These are phyloP conservation scores for Hericium coralloides DNA, from an alignment of 768 basidiomycete genomes.

Conservation along the genomic window DNA sequence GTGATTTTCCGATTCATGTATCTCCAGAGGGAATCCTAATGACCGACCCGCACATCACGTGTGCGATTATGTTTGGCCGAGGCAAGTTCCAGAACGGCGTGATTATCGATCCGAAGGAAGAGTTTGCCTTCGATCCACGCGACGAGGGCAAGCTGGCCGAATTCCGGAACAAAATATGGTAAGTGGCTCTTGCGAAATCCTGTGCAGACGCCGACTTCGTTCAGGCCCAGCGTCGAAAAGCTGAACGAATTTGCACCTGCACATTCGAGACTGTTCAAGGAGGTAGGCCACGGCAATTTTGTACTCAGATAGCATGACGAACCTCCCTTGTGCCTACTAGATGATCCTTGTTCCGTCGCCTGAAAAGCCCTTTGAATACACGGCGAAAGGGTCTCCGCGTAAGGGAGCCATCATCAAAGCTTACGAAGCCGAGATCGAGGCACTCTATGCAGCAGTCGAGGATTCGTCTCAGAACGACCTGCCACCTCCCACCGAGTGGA, in stretches of 20 bases:
- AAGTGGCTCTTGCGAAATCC: neutral
- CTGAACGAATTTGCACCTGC: slow-evolving; percentile 34
- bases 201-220: neutral
- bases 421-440: slow-evolving; percentile 39
- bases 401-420: slow-evolving; percentile 29
- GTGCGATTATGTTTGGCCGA: slow-evolving; percentile 32
- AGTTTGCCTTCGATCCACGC: slow-evolving; percentile 22
- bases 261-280: slow-evolving; percentile 39
- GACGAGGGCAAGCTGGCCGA: slow-evolving; percentile 21
- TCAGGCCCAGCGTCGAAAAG: slow-evolving; percentile 30
- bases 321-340: slow-evolving; percentile 21
- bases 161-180: slow-evolving; percentile 30
- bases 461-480: neutral
- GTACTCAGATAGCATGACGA: neutral
- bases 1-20: neutral
- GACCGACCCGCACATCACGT: slow-evolving; percentile 24
- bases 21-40: slow-evolving; percentile 26
- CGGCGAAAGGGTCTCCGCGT: slow-evolving; percentile 38
- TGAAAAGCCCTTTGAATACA: slow-evolving; percentile 34
- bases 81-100: slow-evolving; percentile 32
- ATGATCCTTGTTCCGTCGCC: slow-evolving; percentile 38
- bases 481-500: neutral
- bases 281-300: slow-evolving; percentile 19
- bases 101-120: slow-evolving; percentile 27
- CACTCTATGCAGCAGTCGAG: slow-evolving; percentile 23